Conservation (phyloP, 352 stramenopile species). For the Phytophthora brassicae region DNA sequence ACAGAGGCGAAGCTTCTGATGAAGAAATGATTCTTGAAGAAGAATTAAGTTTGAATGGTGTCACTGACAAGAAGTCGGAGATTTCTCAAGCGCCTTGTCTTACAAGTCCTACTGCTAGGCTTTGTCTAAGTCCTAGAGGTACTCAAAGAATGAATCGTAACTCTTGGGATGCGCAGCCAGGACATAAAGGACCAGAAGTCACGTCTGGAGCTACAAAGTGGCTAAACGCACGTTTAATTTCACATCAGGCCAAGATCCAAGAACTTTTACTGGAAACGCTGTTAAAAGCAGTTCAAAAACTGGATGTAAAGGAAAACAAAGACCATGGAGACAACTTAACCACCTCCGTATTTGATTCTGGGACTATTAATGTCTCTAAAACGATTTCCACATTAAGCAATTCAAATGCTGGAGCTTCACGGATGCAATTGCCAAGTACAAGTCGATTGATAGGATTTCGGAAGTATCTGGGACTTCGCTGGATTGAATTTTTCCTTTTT, state of each 20-base stretch:
- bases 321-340: constrained; percentile 40
- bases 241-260: constrained; percentile 50
- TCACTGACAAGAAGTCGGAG: not conserved
- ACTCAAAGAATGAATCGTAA: constrained; percentile 9
- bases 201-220: not conserved
- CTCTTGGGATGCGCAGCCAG: constrained; percentile 6
- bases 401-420: constrained; percentile 19
- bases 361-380: not conserved
- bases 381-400: constrained; percentile 3
- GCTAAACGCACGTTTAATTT: constrained; percentile 10
- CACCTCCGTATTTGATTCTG: constrained; percentile 1
- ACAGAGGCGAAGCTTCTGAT: constrained; percentile 6
- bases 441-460: constrained; percentile 58
- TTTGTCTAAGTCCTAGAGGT: constrained; percentile 58
- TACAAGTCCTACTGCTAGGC: constrained; percentile 30
- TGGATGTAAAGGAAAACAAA: constrained; percentile 69
- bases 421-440: constrained; percentile 48
- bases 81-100: constrained; percentile 13
- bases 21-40: constrained; percentile 9
- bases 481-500: constrained; percentile 72
- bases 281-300: constrained; percentile 69
- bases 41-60: constrained; percentile 5
- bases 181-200: constrained; percentile 2
- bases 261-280: constrained; percentile 66
- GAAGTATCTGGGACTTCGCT: constrained; percentile 58